These are phyloP conservation scores for Plasmodium reichenowi DNA, from an alignment of 169 alveolate species.

Conservation along the genomic window DNA sequence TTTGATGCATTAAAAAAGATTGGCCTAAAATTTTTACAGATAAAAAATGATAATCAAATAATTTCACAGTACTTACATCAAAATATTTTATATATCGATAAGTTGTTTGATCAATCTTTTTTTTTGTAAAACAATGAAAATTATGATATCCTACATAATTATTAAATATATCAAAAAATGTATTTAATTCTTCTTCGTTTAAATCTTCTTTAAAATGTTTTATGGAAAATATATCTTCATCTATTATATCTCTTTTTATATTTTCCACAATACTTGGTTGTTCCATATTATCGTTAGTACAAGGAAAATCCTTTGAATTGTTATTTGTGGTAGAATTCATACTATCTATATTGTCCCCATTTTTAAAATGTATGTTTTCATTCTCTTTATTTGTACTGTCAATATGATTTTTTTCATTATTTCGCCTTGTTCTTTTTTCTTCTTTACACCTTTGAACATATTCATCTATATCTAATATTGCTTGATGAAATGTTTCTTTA, in stretches of 20 bases:
- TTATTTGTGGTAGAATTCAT: not conserved
- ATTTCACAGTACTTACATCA: conserved; percentile 61
- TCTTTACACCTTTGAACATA: conserved; percentile 27
- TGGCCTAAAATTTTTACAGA: conserved; percentile 86
- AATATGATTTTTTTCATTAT: not conserved
- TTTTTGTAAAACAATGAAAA: conserved; percentile 86
- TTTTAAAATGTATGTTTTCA: not conserved
- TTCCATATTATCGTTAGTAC: not conserved
- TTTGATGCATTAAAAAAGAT: conserved; percentile 88
- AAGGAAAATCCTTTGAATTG: not conserved
- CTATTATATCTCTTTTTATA: not conserved
- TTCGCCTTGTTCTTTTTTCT: conserved; percentile 18
- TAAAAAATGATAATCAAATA: conserved; percentile 65
- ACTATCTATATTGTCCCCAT: no score
- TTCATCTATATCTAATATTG: conserved; percentile 25
- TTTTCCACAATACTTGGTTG: not conserved
- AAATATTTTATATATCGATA: conserved; percentile 85
- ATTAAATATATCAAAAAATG: conserved; percentile 78
- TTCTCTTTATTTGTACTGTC: not conserved
- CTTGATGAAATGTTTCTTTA: conserved; percentile 29
- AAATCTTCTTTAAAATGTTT: conserved; percentile 72
- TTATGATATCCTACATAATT: conserved; percentile 86
- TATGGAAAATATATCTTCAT: conserved; percentile 28
- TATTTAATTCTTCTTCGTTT: conserved; percentile 78
- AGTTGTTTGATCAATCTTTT: conserved; percentile 80